Percentiles rank a stretch among this genome's conserved stretches.
These are phyloP conservation scores for Globisporangium barbulae DNA, from an alignment of 352 stramenopile species.

Conservation along the genomic window DNA sequence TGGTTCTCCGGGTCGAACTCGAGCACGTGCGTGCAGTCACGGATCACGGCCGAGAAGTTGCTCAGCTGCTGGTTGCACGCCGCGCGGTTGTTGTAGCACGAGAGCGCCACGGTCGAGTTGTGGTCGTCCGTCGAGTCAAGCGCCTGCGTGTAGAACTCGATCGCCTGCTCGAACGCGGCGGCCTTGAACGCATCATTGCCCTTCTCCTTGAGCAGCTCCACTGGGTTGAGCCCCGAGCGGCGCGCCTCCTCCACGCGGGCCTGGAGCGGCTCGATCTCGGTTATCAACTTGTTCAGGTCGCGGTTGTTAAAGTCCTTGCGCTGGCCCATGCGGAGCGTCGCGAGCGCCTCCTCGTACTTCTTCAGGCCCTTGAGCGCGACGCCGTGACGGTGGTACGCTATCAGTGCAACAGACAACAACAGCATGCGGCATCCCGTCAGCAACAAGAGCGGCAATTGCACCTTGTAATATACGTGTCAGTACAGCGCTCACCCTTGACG, in stretches of 20 bases:
- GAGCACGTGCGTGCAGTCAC: conserved; percentile 93
- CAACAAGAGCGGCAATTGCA: conserved; percentile 13
- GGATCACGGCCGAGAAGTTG: conserved; percentile 95
- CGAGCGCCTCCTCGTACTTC: conserved; percentile 77
- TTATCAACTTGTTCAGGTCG: conserved; percentile 78
- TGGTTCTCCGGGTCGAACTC: conserved; percentile 94
- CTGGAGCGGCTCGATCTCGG: conserved; percentile 79
- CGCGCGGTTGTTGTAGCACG: conserved; percentile 94
- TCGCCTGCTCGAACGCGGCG: conserved; percentile 87
- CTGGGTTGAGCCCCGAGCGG: conserved; percentile 66
- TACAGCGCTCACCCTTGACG: conserved; percentile 73
- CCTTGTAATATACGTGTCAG: conserved; percentile 4
- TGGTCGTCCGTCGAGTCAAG: conserved; percentile 81
- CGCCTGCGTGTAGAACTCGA: conserved; percentile 92
- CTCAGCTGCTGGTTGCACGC: conserved; percentile 97
- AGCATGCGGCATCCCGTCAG: conserved; percentile 11
- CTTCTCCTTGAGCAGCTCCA: conserved; percentile 92
- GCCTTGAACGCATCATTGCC: conserved; percentile 94
- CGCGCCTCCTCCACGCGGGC: conserved; percentile 58
- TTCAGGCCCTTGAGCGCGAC: conserved; percentile 89
- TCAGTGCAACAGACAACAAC: background rate
- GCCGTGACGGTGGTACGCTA: conserved; percentile 92
- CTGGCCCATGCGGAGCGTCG: conserved; percentile 68
- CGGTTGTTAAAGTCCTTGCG: conserved; percentile 84
- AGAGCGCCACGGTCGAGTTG: conserved; percentile 81